Evolutionary conservation across 2,329 filamentous ascomycete species (phyloP), one percentile per base, ranked within the genome.

Genomic region (Arachnomyces sp.): DNA sequence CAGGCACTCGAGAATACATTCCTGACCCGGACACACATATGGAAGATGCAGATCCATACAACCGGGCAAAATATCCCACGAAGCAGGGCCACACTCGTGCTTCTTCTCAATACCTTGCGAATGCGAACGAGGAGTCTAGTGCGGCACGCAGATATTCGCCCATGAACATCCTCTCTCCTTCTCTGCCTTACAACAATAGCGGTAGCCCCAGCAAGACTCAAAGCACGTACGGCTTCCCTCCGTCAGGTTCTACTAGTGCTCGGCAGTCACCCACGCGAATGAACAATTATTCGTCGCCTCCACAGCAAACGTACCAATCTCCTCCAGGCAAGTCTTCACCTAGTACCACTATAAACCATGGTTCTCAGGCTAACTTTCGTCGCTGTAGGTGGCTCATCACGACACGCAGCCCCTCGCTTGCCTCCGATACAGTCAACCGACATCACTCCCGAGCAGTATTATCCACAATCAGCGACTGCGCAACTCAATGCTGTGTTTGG

Each of bases 101-200:
- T 44, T 86, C 77, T 46, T 78, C 87, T 52, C 83, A 90, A 61
- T 84, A 83, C 51, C 66, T 80, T 34, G 70, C 82, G 37, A 80
- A 81, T 49, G 70, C 82, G 37, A 80, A 81, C 50, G 81, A 90
- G 56, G 80, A 85, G 44, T 92, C 87, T 32, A 75, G 86, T 37
- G 86, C 87, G 42, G 86, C 88, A 44, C 86, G 93, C 62, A 80
- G 89, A 59, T 96, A 96, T 67, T 96, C 90, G 34, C 92, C 90
- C 48, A 95, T 95, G 89, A 90, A 95, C 61, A 77, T 80, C 12
- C 71, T 93, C 45, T 87, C 88, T 45, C 86, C 88, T 31, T 79
- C 82, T 28, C 83, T 85, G 41, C 81, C 87, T 28, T 93, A 93
- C 66, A 75, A 78, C 59, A 74, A 68, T 67, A 84, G 71, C 60